Evolutionary conservation across 805 yeast species (phyloP), one percentile per base, ranked within the genome.

Genomic region (Yamadazyma nakazawae): DNA sequence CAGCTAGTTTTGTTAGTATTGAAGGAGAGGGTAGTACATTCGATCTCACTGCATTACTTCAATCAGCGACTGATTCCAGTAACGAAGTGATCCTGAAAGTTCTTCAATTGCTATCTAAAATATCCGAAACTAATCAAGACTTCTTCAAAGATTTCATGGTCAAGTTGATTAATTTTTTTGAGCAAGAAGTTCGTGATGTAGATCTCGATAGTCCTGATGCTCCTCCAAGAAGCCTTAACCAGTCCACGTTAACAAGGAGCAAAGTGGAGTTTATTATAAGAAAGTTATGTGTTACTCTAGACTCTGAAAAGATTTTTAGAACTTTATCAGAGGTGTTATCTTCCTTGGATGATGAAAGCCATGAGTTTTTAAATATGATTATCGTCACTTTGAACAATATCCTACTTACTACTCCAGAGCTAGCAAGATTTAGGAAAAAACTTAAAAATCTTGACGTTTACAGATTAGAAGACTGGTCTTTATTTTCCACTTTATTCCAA

Each of bases 371-470:
- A 26, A 80, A 88, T 47, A 80, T 84, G 50, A 83, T 94, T 75
- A 82, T 92, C 42, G 97, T 91, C 55, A 88, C 91, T 31, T 72
- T 92, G 60, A 89, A 88, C 64, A 90, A 87, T 54, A 91, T 88
- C 49, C 69, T 94, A 43, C 77, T 94, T 12, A 88, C 96, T 2
- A 85, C 96, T 0, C 89, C 88, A 1, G 98, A 94, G 58, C 73
- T 94, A 42, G 66, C 80, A 0, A 72, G 74, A 2, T 73, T 94
- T 52, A 78, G 99, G 44, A 80, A 78, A 48, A 80, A 85, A 56
- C 68, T 92, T 43, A 62, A 76, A 66, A 61, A 65, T 36, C 63
- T 83, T n/a, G 88, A 84, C 43, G 59, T 65, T 17, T 65, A 63
- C 55, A 75, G 78, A 32, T 53, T 70, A 19, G 82, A 79, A 32